Evolutionary conservation across 768 basidiomycete genomes (phyloP).

Genomic region (Leccinum variicolor): DNA sequence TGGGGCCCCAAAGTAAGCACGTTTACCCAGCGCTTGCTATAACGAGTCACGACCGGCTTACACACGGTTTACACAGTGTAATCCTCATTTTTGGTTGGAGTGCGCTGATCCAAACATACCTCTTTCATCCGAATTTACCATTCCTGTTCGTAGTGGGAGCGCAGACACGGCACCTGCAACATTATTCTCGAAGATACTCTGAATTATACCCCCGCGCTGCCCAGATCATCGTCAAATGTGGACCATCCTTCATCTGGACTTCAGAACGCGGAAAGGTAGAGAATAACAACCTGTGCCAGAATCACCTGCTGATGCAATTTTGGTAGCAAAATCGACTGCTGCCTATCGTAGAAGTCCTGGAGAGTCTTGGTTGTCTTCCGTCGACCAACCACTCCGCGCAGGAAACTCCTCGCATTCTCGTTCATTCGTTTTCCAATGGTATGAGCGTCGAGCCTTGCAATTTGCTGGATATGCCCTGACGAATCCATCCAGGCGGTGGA

Average conservation of each 20-base stretch:
- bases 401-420: slow-evolving; percentile 10
- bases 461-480: neutral
- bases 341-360: slow-evolving; percentile 22
- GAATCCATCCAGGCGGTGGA: slow-evolving; percentile 16
- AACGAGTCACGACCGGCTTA: neutral
- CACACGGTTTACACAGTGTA: slow-evolving; percentile 9
- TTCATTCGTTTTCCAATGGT: slow-evolving; percentile 32
- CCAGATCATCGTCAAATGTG: slow-evolving; percentile 27
- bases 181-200: slow-evolving; percentile 22
- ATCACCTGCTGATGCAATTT: neutral
- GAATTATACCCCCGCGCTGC: slow-evolving; percentile 26
- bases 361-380: slow-evolving; percentile 23
- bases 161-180: slow-evolving; percentile 22
- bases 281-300: neutral
- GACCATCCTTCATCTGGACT: slow-evolving; percentile 19
- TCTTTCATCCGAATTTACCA: neutral
- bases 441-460: neutral
- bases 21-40: neutral
- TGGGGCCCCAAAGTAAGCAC: slow-evolving; percentile 22
- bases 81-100: slow-evolving; percentile 32
- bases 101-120: slow-evolving; percentile 1
- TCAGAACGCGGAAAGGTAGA: slow-evolving; percentile 11
- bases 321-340: slow-evolving; percentile 17
- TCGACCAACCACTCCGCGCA: neutral
- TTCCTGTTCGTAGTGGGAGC: slow-evolving; percentile 21